These are phyloP conservation scores for Aspergillus unguis DNA, from an alignment of 2,329 filamentous ascomycete genomes.

Conservation along the genomic window DNA sequence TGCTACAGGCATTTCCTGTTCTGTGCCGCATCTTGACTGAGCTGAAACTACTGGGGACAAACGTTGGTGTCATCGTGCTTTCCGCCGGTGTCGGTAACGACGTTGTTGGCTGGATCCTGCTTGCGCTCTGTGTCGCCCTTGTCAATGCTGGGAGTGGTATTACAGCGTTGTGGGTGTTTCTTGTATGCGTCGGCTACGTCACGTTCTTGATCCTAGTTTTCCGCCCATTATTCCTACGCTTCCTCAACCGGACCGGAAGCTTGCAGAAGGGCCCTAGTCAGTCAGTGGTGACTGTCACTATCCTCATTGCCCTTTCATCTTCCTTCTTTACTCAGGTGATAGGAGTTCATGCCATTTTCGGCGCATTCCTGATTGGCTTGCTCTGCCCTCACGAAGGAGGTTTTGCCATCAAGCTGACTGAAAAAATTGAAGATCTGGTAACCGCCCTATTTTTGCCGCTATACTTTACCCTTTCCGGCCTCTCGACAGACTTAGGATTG, in stretches of 20 bases:
- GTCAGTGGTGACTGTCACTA: constrained; percentile 74
- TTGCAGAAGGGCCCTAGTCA: constrained; percentile 87
- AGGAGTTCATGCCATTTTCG: constrained; percentile 91
- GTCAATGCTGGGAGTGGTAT: constrained; percentile 84
- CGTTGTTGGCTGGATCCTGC: constrained; percentile 83
- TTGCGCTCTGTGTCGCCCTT: constrained; percentile 87
- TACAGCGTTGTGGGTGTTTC: constrained; percentile 77
- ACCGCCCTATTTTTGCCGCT: constrained; percentile 79
- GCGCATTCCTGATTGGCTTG: constrained; percentile 81
- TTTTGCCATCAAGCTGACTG: constrained; percentile 85
- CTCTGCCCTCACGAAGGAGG: constrained; percentile 88
- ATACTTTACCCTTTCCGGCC: constrained; percentile 88
- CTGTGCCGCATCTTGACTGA: constrained; percentile 91
- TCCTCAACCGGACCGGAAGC: constrained; percentile 69
- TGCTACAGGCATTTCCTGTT: constrained; percentile 69
- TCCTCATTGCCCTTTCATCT: constrained; percentile 73
- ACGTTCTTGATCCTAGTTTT: constrained; percentile 71
- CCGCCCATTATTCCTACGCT: constrained; percentile 70
- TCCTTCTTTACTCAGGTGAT: constrained; percentile 89
- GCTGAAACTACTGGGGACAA: constrained; percentile 76
- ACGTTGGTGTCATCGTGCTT: constrained; percentile 82
- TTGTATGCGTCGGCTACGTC: constrained; percentile 71
- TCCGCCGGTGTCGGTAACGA: constrained; percentile 93
- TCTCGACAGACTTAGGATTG: constrained; percentile 83
- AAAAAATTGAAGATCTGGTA: constrained; percentile 92